phyloP scores from a whole-genome alignment of 371 early-diverging fungal species.

The Circinella umbellata region DNA sequence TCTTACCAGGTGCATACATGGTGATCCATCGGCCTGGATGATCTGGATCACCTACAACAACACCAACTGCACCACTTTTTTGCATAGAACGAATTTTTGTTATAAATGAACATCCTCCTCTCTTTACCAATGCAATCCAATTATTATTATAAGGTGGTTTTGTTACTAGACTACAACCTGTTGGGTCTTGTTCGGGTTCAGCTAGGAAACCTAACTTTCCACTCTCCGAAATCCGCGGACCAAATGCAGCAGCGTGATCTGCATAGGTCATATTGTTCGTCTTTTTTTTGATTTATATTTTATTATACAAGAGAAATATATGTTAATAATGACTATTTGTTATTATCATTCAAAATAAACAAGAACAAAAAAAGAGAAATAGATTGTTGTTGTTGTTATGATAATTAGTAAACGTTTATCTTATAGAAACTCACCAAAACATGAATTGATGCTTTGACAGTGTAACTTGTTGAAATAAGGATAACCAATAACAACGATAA shows the following conservation, averaged over 20 bases:
- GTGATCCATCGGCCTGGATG: slow-evolving; percentile 73
- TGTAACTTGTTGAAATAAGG: background rate
- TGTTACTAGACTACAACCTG: slow-evolving; percentile 41
- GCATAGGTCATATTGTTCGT: slow-evolving; percentile 59
- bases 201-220: slow-evolving; percentile 58
- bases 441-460: slow-evolving; percentile 27
- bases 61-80: slow-evolving; percentile 82
- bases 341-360: no score
- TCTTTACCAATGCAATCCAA: slow-evolving; percentile 84
- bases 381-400: no score
- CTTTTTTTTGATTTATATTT: slow-evolving; percentile 21
- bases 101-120: slow-evolving; percentile 87
- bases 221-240: slow-evolving; percentile 62
- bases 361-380: no score
- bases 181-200: slow-evolving; percentile 37
- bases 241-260: slow-evolving; percentile 68
- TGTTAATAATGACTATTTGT: no score
- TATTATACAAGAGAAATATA: no score
- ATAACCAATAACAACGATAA: background rate
- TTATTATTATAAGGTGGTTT: slow-evolving; percentile 35
- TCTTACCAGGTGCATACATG: slow-evolving; percentile 83
- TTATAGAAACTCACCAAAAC: slow-evolving; percentile 26
- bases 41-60: slow-evolving; percentile 86
- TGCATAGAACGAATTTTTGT: slow-evolving; percentile 92
- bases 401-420: no score